Evolutionary conservation across 805 yeast genomes (phyloP), one percentile per base, ranked within the genome.

Genomic region (Ogataea henricii): DNA sequence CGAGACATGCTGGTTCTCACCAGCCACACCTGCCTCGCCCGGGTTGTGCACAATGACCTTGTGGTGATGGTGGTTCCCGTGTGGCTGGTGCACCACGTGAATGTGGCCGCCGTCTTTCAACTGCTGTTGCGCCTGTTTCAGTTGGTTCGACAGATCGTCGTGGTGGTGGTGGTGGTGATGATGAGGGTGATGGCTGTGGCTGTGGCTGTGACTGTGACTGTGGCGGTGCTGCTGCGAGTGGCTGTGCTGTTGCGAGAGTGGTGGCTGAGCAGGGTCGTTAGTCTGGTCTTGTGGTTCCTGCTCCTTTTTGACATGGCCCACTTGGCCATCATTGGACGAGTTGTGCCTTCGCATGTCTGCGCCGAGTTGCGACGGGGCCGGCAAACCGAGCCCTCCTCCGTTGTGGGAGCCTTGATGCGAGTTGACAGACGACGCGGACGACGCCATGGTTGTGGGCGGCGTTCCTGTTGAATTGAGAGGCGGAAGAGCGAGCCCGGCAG

Each of bases 131-230:
- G 63, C 64, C 37, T 59, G 59, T 43, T 57, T 57, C 22, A 56
- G 50, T 37, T 54, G 55, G 33, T 49, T 51, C 5, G 55, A 50
- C 13, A 48, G 53, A 27, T 62, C 63, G 33, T 59, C 63, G 42
- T 60, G 63, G 30, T 52, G 63, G 37, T 57, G 63, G 38, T 62
- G 67, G 39, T 63, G 65, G 41, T 60, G 69, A 42, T 58, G 63
- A 20, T 45, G n/a, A n/a, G n/a, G 55, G 38, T 54, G 59, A 27
- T 51, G 59, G 26, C 41, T 12, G 32, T 23, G 44, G 7, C 43
- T 38, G 40, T 43, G 43, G 26, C 42, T 49, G 14, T 41, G 54
- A n/a, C 42, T 13, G 32, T 23, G 44, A 9, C 43, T 38, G 40
- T 43, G 43, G 26, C 42, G 51, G 14, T 41, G 54, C 18, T 53